A percentile compares a stretch with the other conserved stretches of the same genome.
These are phyloP conservation scores for Leccinum pachyderme DNA, from an alignment of 1,284 basidiomycete genomes.

Conservation along the genomic window DNA sequence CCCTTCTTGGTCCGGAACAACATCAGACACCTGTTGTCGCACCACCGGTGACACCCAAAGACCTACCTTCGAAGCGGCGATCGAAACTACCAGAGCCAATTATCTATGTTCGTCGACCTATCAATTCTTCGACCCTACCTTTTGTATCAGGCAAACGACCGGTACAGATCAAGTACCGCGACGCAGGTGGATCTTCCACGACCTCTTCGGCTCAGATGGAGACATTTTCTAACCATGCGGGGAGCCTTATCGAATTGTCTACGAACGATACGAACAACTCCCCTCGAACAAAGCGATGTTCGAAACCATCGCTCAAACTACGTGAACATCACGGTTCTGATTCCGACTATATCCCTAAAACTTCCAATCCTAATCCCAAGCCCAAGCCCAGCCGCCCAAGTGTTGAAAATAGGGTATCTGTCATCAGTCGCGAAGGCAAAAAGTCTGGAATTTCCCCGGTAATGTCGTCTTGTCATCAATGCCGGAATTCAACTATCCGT, in stretches of 20 bases:
- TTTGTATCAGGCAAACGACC: conserved; percentile 23
- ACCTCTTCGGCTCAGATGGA: conserved; percentile 1
- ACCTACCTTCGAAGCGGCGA: conserved; percentile 3
- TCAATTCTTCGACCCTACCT: conserved; percentile 22
- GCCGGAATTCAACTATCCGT: conserved; percentile 18
- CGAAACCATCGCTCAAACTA: conserved; percentile 20
- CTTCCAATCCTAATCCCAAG: conserved; percentile 3
- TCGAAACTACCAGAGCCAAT: conserved; percentile 26
- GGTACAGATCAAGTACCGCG: conserved; percentile 34
- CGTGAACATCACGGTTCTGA: conserved; percentile 12
- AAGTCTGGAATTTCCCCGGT: neutral
- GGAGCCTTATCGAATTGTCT: neutral
- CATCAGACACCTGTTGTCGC: neutral
- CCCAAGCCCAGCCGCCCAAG: conserved; percentile 6
- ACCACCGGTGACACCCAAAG: neutral
- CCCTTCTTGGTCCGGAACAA: conserved; percentile 24
- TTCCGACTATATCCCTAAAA: conserved; percentile 17
- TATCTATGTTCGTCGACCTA: conserved; percentile 31
- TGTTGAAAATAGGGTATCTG: neutral
- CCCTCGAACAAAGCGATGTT: conserved; percentile 5
- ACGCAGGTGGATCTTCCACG: conserved; percentile 3
- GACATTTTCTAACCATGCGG: neutral
- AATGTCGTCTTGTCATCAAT: conserved; percentile 29
- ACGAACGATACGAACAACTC: neutral
- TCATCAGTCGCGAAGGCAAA: neutral